A percentile compares a stretch with the other conserved stretches of the same genome.
phyloP scores from a whole-genome alignment of 331 rosid genomes.

The Ulmus americana region DNA sequence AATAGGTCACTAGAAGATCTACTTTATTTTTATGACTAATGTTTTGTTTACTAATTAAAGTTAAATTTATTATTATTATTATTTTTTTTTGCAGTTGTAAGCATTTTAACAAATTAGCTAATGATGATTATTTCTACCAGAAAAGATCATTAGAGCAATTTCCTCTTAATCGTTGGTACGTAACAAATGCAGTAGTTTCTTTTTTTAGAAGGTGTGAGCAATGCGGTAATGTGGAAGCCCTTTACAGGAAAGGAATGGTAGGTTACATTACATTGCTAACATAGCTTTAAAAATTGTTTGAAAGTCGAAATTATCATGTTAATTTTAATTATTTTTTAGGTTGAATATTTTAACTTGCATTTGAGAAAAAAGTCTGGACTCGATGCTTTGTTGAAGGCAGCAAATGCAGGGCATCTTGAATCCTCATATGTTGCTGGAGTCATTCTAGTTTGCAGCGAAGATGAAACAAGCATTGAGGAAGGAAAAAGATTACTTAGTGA shows the following conservation, averaged over 20 bases:
- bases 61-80: background rate
- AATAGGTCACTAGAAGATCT: no score
- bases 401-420: background rate
- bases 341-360: background rate
- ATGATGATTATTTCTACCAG: background rate
- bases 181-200: background rate
- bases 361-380: background rate
- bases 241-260: slow-evolving; percentile 17
- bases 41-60: no score
- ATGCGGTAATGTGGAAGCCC: slow-evolving; percentile 5
- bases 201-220: background rate
- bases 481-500: background rate
- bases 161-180: background rate
- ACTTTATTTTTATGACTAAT: no score
- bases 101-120: background rate
- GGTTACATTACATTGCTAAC: background rate
- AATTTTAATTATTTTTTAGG: background rate
- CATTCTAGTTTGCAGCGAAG: background rate
- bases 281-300: no score
- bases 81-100: background rate
- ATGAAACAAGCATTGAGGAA: no score
- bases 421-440: background rate
- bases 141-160: background rate
- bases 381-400: background rate
- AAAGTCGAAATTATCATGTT: no score